Evolutionary conservation across 2,329 filamentous ascomycete species (phyloP), one percentile per base, ranked within the genome.

Genomic region (Sarocladium oryzae): DNA sequence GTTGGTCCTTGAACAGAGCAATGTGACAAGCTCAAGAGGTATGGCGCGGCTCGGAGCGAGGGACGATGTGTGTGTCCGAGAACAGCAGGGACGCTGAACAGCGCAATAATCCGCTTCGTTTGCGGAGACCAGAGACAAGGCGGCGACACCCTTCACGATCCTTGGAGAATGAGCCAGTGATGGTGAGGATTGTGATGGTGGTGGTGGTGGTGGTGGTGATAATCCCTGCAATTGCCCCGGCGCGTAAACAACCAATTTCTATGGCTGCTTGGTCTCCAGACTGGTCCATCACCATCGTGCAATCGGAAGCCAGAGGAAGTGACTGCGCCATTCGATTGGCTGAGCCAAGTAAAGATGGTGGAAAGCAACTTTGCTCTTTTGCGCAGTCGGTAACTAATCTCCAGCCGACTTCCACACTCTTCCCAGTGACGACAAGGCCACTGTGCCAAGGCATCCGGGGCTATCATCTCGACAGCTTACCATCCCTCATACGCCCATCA

Each of bases 251-350:
- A 10, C 30, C 30, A 21, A 24, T 49, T 49, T 49, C 30, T 49
- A 20, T 49, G 46, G 46, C 30, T 37, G 46, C 20, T 49, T n/a
- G 33, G 33, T 36, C 46, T 49, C 46, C 46, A 49, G 36, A 36
- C 46, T 66, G 65, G 64, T 63, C 66, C 64, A 45, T 58, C 60
- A 60, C 60, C 58, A 64, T 69, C 60, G 67, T 68, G 70, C 74
- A 77, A 77, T 77, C 66, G 66, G 69, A 73, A 61, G 64, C 60
- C 64, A 69, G 66, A 64, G 63, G 60, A 56, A 55, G 59, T 54
- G 56, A n/a, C 56, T 62, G 56, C 52, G 58, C 57, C 55, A 56
- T 66, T 63, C 63, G 51, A 76, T 76, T 77, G 74, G 73, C 56
- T 52, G 46, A 49, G 33, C 46, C 46, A 37, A 37, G 28, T 33